Percentiles rank a stretch among this genome's conserved stretches.
phyloP scores from a whole-genome alignment of 768 basidiomycete genomes.

The Mycena epipterygia region DNA sequence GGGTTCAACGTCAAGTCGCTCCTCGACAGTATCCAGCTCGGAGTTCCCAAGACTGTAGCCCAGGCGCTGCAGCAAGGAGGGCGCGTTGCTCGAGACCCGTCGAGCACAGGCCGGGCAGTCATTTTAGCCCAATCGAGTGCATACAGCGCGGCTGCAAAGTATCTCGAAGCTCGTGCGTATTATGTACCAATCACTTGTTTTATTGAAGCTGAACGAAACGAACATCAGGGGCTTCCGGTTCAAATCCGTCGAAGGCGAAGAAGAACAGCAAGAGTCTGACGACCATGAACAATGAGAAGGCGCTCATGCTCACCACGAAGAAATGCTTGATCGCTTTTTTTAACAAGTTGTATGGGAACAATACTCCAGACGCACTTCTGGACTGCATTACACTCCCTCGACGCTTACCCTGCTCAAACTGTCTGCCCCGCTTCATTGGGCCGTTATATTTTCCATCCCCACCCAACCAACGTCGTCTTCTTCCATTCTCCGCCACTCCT shows the following conservation, averaged over 20 bases:
- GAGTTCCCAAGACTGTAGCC: too few species aligned
- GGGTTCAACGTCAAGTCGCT: not conserved
- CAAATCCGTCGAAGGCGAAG: not conserved
- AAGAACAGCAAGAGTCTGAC: not conserved
- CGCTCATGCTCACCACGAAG: conserved; percentile 23
- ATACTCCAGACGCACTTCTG: not conserved
- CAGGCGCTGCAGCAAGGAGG: too few species aligned
- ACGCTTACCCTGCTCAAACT: conserved; percentile 17
- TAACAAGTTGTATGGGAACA: conserved; percentile 23
- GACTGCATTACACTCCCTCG: conserved; percentile 20
- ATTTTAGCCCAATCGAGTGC: too few species aligned
- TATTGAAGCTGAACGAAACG: too few species aligned
- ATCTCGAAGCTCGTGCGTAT: too few species aligned
- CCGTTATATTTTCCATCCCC: conserved; percentile 10
- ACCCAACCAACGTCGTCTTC: not conserved
- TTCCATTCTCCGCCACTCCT: not conserved
- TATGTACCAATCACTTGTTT: too few species aligned
- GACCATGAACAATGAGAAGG: conserved; percentile 29
- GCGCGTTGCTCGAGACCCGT: too few species aligned
- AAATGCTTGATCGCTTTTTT: conserved; percentile 14
- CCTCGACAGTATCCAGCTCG: not conserved
- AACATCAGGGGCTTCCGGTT: too few species aligned
- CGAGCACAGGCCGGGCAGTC: too few species aligned
- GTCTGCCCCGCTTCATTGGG: conserved; percentile 1
- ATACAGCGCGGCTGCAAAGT: too few species aligned